Conservation (phyloP, 2,329 filamentous ascomycete genomes). For the Calonectria montana region DNA sequence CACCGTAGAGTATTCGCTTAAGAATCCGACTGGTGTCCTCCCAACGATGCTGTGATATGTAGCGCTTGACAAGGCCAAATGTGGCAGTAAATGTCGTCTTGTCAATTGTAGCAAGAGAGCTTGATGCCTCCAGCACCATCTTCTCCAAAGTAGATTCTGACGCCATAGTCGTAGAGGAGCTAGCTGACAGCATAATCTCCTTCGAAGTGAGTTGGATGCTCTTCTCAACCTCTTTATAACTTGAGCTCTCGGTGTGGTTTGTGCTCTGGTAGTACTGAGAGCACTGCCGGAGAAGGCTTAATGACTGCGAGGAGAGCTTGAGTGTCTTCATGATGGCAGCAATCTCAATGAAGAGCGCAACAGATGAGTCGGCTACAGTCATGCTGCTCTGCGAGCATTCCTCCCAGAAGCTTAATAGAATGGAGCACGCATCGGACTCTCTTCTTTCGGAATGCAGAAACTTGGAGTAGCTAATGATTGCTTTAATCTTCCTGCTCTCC, state of each 20-base stretch:
- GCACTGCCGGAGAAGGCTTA: neutral
- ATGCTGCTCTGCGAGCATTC: slow-evolving; percentile 2
- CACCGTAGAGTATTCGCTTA: neutral
- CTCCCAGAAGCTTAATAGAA: neutral
- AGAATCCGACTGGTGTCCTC: neutral
- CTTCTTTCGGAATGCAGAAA: neutral
- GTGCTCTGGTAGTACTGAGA: slow-evolving; percentile 1
- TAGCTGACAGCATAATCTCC: slow-evolving; percentile 1
- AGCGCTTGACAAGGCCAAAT: neutral
- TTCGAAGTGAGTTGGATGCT: neutral
- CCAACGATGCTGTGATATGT: neutral
- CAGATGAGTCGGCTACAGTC: neutral
- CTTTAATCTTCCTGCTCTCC: neutral
- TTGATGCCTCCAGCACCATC: neutral
- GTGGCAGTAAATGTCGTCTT: neutral
- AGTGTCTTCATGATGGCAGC: neutral
- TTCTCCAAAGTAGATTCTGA: neutral
- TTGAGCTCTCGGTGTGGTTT: neutral
- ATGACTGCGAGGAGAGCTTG: neutral
- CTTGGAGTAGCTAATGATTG: neutral
- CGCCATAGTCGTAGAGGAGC: neutral
- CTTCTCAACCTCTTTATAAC: neutral
- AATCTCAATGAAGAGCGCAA: neutral
- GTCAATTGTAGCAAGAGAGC: neutral
- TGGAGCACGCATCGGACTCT: neutral